These are phyloP conservation scores for Cladosporium sp. DNA, from an alignment of 2,329 filamentous ascomycete genomes.

Conservation along the genomic window DNA sequence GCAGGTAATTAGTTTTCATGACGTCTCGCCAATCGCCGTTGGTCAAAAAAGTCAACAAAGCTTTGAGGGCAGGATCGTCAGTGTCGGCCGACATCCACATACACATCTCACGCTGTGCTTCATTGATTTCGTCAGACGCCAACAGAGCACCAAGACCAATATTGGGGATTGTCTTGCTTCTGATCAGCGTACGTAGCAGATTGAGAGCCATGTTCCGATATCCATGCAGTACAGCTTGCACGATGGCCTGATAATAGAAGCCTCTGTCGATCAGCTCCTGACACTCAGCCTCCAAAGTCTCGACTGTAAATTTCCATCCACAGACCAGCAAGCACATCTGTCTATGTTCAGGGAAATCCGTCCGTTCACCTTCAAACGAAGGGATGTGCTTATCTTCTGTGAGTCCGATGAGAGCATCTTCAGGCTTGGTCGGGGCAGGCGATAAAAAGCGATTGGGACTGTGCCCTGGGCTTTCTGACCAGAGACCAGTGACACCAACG, in stretches of 20 bases:
- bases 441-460: slow-evolving; percentile 23
- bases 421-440: slow-evolving; percentile 21
- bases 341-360: slow-evolving; percentile 64
- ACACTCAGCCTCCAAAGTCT: slow-evolving; percentile 47
- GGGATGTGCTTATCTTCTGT: slow-evolving; percentile 61
- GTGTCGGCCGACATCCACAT: slow-evolving; percentile 60
- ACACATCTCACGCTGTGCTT: slow-evolving; percentile 59
- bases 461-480: slow-evolving; percentile 58
- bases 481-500: slow-evolving; percentile 68
- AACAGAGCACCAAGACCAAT: slow-evolving; percentile 47
- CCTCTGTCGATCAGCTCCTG: slow-evolving; percentile 49
- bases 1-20: slow-evolving; percentile 67
- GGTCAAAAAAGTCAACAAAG: slow-evolving; percentile 72
- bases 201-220: slow-evolving; percentile 64
- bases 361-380: slow-evolving; percentile 59
- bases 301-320: slow-evolving; percentile 60
- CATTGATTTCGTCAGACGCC: slow-evolving; percentile 47
- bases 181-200: slow-evolving; percentile 64
- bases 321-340: slow-evolving; percentile 73
- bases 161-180: slow-evolving; percentile 61
- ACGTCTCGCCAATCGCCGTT: slow-evolving; percentile 73
- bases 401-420: slow-evolving; percentile 55
- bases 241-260: slow-evolving; percentile 70
- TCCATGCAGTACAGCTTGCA: slow-evolving; percentile 70
- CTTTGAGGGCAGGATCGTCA: slow-evolving; percentile 73